Base-by-base conservation (phyloP, 2,329 filamentous ascomycete species). In the Sclerotinia subarctica region DNA sequence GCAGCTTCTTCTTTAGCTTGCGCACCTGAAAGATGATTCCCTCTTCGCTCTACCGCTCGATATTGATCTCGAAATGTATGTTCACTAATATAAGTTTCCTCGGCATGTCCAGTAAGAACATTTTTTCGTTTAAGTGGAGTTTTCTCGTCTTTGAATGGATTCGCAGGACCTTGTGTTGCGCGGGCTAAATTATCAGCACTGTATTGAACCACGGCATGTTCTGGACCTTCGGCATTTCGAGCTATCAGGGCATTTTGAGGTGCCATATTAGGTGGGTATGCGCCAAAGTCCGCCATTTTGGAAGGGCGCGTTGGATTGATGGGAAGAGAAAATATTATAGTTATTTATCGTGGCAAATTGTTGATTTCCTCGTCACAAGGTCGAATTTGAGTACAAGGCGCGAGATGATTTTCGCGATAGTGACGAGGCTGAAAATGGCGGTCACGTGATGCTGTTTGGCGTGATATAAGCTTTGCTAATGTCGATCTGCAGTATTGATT, bases 71-170 rank as follows among this genome's bases (percentile, higher is more conserved):
- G 88, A 78, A 99, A 99, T 0, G 92, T 93, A 71, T 94, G 88
- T 76, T 98, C 95, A 78, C 92, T 96, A 72, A 99, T 88, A 73
- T 87, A 91, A 0, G 91, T 93, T 79, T 99, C 94, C 73, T 95
- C 86, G 2, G 95, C 95, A 74, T 87, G 90, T 15, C 95, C 95
- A 0, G 95, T 97, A 15, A 92, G 84, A 1, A 94, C 84, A 70
- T 93, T 94, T 77, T 94, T 94, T 69, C 91, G 88, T 79, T 94
- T 94, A 69, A 88, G 77, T 1, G 80, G 79, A 60, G 81, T 85
- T 26, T 83, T 79, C 38, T 88, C 84, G 72, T 89, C 83, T 77
- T 87, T 88, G 79, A 92, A 94, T 0, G 92, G 92, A 76, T 94
- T 94, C 32, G 84, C 80, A 47, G 92, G 92, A 0, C 92, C 92